A percentile compares a stretch with the other conserved stretches of the same genome.
phyloP scores from a whole-genome alignment of 345 rosid genomes.

The Citrus mangshanensis region DNA sequence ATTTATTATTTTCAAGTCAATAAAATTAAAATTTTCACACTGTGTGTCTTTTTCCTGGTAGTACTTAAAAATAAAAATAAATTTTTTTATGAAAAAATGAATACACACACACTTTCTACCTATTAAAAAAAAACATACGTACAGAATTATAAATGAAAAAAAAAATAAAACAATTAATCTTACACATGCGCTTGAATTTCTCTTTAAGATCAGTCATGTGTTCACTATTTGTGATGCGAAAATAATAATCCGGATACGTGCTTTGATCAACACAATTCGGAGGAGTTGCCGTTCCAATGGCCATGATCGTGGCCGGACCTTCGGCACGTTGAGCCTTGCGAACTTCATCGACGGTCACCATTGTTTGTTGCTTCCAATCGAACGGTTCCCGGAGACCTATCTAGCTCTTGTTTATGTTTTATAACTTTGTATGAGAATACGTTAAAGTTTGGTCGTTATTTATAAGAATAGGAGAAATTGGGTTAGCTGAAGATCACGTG shows the following conservation, averaged over 20 bases:
- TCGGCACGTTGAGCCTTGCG: slow-evolving; percentile 36
- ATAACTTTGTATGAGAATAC: neutral
- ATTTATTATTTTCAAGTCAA: neutral
- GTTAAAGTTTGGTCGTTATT: neutral
- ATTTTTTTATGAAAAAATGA: no score
- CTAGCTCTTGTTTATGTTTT: neutral
- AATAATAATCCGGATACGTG: slow-evolving; percentile 48
- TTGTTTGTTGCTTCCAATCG: neutral
- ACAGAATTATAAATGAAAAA: neutral
- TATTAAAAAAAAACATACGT: no score
- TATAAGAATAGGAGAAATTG: neutral
- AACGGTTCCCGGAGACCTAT: neutral
- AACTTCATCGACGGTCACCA: slow-evolving; percentile 46
- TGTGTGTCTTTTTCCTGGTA: no score
- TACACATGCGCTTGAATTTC: slow-evolving; percentile 65
- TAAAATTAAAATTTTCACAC: no score
- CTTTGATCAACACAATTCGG: slow-evolving; percentile 39
- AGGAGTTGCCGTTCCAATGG: slow-evolving; percentile 55
- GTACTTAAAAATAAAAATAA: no score
- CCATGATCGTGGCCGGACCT: slow-evolving; percentile 53
- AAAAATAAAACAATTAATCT: neutral
- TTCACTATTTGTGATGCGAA: slow-evolving; percentile 52
- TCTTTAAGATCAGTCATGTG: slow-evolving; percentile 50
- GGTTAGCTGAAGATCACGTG: slow-evolving; percentile 17
- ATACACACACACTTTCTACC: no score